Base-by-base conservation (phyloP, 306 rosid species). In the Dalbergia cultrata region DNA sequence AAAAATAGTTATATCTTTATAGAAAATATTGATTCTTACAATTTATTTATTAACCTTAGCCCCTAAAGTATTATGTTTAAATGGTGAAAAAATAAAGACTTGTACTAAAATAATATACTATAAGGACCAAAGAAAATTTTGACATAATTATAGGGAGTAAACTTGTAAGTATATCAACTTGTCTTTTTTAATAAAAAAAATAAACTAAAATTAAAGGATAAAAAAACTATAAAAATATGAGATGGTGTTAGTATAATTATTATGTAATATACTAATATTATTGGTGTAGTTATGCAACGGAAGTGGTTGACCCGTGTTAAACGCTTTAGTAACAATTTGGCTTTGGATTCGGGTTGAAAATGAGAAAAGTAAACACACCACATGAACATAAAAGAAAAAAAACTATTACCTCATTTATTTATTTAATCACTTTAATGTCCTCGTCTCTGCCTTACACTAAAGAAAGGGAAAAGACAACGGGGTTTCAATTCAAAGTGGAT, bases 311-410 rank as follows among this genome's bases (percentile, higher is more conserved):
- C 98, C 87, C 83, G 83, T 12, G 63, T 11, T 18, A 59, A 34
- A 34, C 33, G 59, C 41, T 50, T 7, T 43, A 3, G 19, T 19
- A 16, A 1, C 13, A 39, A 45, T 7, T 69, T 65, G 83, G 77
- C 98, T 56, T 91, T 83, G 97, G 98, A 92, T 94, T 87, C 95
- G 86, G 72, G 79, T 69, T 83, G 90, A 72, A 82, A 82, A 73
- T 63, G 67, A 49, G 66, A 70, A 82, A 72, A 18, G 81, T 60
- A 41, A n/a, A 81, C 0, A 9, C 67, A 78, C 76, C 79, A 85
- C 74, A 44, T 77, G 76, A 71, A 85, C 75, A 86, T 59, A 79
- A 79, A 50, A 26, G 31, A 2, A 26, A 26, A 26, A 5, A 63
- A 57, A 47, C 66, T 60, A 59, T 22, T 17, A 81, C 74, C 78